Conservation (phyloP, 1,284 basidiomycete genomes). For the Cryptococcus sp. region DNA sequence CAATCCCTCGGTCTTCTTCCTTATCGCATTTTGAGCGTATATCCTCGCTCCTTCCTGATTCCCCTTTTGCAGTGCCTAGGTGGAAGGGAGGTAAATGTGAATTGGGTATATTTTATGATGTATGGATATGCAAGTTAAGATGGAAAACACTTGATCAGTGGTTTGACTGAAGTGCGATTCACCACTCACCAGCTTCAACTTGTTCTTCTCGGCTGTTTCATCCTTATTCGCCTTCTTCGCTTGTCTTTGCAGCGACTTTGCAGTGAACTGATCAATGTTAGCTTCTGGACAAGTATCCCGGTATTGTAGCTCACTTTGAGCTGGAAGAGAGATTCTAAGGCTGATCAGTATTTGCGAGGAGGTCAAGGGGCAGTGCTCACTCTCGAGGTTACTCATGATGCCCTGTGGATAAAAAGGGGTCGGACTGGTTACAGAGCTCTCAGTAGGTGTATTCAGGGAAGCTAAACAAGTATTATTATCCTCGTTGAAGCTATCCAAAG, state of each 20-base stretch:
- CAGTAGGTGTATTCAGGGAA: too few species aligned
- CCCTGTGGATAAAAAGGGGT: neutral
- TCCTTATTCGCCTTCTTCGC: slow-evolving; percentile 95
- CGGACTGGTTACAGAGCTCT: too few species aligned
- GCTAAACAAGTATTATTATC: too few species aligned
- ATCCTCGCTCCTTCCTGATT: slow-evolving; percentile 98
- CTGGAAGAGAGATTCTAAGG: slow-evolving; percentile 84
- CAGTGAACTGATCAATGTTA: slow-evolving; percentile 72
- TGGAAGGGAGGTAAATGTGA: slow-evolving; percentile 2
- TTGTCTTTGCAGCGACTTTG: slow-evolving; percentile 84
- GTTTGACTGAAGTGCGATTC: too few species aligned
- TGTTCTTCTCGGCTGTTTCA: slow-evolving; percentile 75
- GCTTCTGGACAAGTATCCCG: neutral
- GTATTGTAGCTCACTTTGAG: slow-evolving; percentile 63
- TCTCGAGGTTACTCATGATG: slow-evolving; percentile 81
- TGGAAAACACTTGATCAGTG: too few species aligned
- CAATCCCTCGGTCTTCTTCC: slow-evolving; percentile 93
- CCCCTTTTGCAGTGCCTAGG: slow-evolving; percentile 87
- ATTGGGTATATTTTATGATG: neutral
- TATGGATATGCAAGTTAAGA: too few species aligned
- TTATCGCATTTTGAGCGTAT: slow-evolving; percentile 96
- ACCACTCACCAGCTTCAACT: slow-evolving; percentile 75
- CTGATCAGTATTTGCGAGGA: neutral
- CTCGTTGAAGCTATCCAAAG: too few species aligned
- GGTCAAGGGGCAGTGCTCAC: slow-evolving; percentile 52